Evolutionary conservation across 345 rosid genomes (phyloP).

Genomic region (Eucalyptus fibrosa): DNA sequence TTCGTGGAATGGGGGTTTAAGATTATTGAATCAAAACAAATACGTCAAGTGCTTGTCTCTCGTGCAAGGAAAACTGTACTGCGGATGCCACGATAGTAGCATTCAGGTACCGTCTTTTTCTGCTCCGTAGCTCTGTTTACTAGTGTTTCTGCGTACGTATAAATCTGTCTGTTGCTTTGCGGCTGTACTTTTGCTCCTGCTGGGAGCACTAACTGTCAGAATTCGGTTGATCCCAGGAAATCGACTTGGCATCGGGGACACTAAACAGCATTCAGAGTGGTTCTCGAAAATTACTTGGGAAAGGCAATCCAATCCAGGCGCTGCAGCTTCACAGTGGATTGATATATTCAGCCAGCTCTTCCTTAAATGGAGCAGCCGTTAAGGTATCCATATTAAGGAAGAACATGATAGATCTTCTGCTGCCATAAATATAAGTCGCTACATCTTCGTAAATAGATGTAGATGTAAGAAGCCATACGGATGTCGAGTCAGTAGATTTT

Average conservation of each 20-base stretch:
- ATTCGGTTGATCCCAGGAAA: constrained; percentile 26
- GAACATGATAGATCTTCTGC: background rate
- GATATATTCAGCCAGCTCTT: constrained; percentile 42
- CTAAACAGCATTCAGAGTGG: constrained; percentile 38
- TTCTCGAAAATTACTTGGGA: constrained; percentile 42
- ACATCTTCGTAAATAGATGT: background rate
- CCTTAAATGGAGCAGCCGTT: constrained; percentile 42
- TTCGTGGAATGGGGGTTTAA: constrained; percentile 52
- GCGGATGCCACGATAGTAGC: constrained; percentile 62
- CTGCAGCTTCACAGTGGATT: constrained; percentile 35
- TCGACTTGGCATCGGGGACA: constrained; percentile 62
- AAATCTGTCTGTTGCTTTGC: background rate
- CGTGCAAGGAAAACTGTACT: constrained; percentile 44
- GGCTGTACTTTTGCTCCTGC: background rate
- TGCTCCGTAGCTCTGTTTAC: background rate
- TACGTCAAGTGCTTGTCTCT: constrained; percentile 39
- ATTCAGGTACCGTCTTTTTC: constrained; percentile 31
- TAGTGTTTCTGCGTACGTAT: background rate
- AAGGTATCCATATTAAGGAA: constrained; percentile 21
- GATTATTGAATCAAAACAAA: constrained; percentile 30
- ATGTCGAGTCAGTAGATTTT: background rate
- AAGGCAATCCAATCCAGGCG: constrained; percentile 37
- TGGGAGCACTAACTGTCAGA: background rate
- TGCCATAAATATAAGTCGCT: background rate
- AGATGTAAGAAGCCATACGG: background rate